phyloP scores from a whole-genome alignment of 768 basidiomycete species.

The Leccinum subgranulosum region DNA sequence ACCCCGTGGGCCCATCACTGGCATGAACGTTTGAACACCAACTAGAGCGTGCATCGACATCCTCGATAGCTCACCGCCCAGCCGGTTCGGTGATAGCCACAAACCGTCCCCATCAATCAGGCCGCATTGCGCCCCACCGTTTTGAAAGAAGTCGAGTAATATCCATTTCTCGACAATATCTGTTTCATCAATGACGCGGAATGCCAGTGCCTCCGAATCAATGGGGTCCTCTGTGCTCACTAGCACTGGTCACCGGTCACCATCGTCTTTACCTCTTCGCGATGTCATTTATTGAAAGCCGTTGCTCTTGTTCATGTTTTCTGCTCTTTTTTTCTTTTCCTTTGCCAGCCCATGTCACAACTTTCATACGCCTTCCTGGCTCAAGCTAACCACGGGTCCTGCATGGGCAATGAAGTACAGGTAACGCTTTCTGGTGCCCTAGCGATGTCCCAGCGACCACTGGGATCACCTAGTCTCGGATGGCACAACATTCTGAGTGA shows the following conservation, averaged over 20 bases:
- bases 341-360: background rate
- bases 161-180: constrained; percentile 24
- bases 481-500: constrained; percentile 26
- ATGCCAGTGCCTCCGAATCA: constrained; percentile 28
- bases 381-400: constrained; percentile 1
- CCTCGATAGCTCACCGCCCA: constrained; percentile 6
- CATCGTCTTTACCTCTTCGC: constrained; percentile 22
- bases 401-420: background rate
- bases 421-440: constrained; percentile 13
- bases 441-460: constrained; percentile 7
- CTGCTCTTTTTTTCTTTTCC: background rate
- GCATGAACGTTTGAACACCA: background rate
- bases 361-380: constrained; percentile 23
- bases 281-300: constrained; percentile 1
- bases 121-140: constrained; percentile 4
- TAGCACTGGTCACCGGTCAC: constrained; percentile 12
- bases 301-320: background rate
- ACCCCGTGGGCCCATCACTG: constrained; percentile 2
- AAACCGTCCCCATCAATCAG: constrained; percentile 1
- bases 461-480: constrained; percentile 12
- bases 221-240: constrained; percentile 12
- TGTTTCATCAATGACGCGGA: constrained; percentile 17
- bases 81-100: constrained; percentile 11
- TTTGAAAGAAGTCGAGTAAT: constrained; percentile 15
- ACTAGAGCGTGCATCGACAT: background rate